Evolutionary conservation across 2,329 filamentous ascomycete species (phyloP).

Genomic region (Alternaria panax): DNA sequence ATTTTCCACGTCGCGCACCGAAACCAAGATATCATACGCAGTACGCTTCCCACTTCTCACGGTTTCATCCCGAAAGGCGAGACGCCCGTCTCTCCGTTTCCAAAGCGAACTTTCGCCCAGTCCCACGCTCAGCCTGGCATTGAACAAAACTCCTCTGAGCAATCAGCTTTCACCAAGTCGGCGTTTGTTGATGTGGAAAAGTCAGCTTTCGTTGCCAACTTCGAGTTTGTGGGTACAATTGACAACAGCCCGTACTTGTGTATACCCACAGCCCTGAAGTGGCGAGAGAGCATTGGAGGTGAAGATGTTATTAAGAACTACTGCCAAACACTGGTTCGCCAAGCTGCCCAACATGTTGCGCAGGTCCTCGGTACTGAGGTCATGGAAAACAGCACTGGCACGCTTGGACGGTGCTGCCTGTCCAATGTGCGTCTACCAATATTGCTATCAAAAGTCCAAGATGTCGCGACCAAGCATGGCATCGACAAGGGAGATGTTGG

Average conservation of each 20-base stretch:
- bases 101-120: conserved; percentile 8
- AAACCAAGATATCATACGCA: conserved; percentile 78
- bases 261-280: conserved; percentile 74
- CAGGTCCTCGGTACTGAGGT: conserved; percentile 72
- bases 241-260: conserved; percentile 77
- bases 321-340: conserved; percentile 66
- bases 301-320: conserved; percentile 75
- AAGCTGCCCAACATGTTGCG: conserved; percentile 69
- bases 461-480: conserved; percentile 23
- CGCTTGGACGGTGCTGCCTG: conserved; percentile 72
- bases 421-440: conserved; percentile 78
- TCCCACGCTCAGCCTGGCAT: conserved; percentile 7
- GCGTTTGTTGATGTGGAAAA: conserved; percentile 51
- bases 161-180: conserved; percentile 2
- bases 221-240: conserved; percentile 78
- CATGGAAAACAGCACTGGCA: conserved; percentile 70
- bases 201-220: conserved; percentile 70
- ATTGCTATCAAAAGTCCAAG: conserved; percentile 44
- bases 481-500: conserved; percentile 31
- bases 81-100: conserved; percentile 51
- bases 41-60: conserved; percentile 80
- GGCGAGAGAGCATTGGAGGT: conserved; percentile 74
- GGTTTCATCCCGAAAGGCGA: conserved; percentile 66
- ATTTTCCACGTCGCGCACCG: conserved; percentile 78
- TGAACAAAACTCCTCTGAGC: conserved; percentile 9